Percentiles rank a stretch among this genome's conserved stretches.
phyloP scores from a whole-genome alignment of 805 yeast genomes.

The Candida piceae region DNA sequence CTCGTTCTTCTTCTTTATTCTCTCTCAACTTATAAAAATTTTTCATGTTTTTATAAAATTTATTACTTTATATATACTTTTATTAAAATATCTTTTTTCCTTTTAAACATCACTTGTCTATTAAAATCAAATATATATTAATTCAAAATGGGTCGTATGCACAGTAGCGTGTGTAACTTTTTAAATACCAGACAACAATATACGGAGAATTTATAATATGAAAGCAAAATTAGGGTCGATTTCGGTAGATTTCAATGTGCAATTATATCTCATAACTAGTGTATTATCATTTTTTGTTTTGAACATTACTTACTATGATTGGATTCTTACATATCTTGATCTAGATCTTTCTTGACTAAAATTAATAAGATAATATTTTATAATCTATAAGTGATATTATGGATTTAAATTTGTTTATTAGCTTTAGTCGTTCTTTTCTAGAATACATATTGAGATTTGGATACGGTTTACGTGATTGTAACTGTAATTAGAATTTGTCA shows the following conservation, averaged over 20 bases:
- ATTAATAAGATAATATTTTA: neutral
- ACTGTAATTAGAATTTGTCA: too few relatives aligned
- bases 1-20: too few relatives aligned
- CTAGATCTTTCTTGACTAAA: too few relatives aligned
- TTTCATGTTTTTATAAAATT: too few relatives aligned
- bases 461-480: neutral
- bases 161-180: slow-evolving; percentile 81
- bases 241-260: slow-evolving; percentile 22
- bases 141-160: slow-evolving; percentile 98
- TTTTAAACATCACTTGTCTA: slow-evolving; percentile 1
- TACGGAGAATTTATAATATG: slow-evolving; percentile 13
- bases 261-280: too few relatives aligned
- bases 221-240: slow-evolving; percentile 29
- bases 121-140: slow-evolving; percentile 23
- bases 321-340: too few relatives aligned
- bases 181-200: slow-evolving; percentile 8
- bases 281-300: too few relatives aligned
- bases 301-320: too few relatives aligned
- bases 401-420: neutral
- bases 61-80: too few relatives aligned
- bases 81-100: neutral
- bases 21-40: too few relatives aligned
- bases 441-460: too few relatives aligned
- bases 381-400: neutral
- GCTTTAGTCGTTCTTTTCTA: too few relatives aligned